Evolutionary conservation across 129 eudicot genomes (phyloP), one percentile per base, ranked within the genome.

Genomic region (Lonicera japonica): DNA sequence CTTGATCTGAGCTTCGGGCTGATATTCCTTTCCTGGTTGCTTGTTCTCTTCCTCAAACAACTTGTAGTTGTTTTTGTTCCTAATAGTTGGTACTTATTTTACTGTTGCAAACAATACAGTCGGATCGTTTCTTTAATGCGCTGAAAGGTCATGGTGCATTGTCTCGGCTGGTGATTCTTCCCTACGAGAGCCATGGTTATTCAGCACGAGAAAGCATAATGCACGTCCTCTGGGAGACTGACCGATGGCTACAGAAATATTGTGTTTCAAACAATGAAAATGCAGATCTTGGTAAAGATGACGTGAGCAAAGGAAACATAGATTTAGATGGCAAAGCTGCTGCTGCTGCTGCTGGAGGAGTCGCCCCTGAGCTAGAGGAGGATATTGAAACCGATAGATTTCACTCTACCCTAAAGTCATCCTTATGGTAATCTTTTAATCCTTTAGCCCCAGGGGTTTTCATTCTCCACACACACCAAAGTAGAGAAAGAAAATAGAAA

Each of bases 221-320:
- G 99, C 99, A 94, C 63, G 89, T 83, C 59, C 96, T 94, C 61
- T 94, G 99, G 99, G 96, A 94, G 79, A 82, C 86, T 7, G 99
- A 94, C 52, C 79, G 95, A 73, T 94, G 99, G 99, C 85, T 94
- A 46, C 95, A 88, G 47, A 88, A 80, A 21, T 79, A 76, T 73
- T 88, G 99, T 58, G 87, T 85, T 20, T 60, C 80, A 45, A 82
- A 80, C 0, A 71, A 77, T 29, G 54, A 24, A 11, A 48, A n/a
- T 16, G 65, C 63, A 48, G 76, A 70, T 54, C 45, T 25, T 60
- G 64, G 34, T 61, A 59, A 70, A 57, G 79, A 65, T 18, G 75
- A 68, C 43, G 60, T 46, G 1, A 47, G 74, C 62, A 45, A 41
- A 77, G 73, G 34, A 56, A 29, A 59, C 15, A 21, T 17, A 16